Conservation (phyloP, 257 asterid genomes). For the Solanum virginianum region DNA sequence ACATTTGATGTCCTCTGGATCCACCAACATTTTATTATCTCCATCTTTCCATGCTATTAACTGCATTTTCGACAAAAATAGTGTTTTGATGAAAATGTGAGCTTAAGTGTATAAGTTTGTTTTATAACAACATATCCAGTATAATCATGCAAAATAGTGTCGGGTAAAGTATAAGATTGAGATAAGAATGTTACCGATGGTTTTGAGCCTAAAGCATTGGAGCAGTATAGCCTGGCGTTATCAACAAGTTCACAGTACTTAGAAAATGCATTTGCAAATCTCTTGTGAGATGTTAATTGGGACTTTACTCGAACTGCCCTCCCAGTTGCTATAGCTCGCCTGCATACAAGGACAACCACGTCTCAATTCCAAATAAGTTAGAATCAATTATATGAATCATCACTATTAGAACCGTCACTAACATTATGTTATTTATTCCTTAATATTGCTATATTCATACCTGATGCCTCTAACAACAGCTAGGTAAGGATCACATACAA, state of each 20-base stretch:
- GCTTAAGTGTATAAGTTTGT: no score
- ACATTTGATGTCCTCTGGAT: slow-evolving; percentile 52
- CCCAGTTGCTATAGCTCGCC: slow-evolving; percentile 82
- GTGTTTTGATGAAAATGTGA: no score
- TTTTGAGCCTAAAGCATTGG: slow-evolving; percentile 29
- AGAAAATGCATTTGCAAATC: slow-evolving; percentile 69
- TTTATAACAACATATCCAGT: neutral
- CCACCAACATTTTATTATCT: slow-evolving; percentile 50
- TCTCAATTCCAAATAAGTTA: neutral
- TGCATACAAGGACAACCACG: slow-evolving; percentile 3
- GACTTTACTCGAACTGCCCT: slow-evolving; percentile 90
- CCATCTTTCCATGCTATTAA: slow-evolving; percentile 95
- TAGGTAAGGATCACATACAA: slow-evolving; percentile 74
- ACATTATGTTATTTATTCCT: neutral
- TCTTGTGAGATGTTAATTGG: slow-evolving; percentile 82
- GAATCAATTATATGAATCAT: neutral
- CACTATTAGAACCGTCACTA: neutral
- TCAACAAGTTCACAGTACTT: slow-evolving; percentile 64
- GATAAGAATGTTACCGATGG: neutral
- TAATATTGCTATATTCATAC: slow-evolving; percentile 7
- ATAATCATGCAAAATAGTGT: neutral
- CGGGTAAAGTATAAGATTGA: neutral
- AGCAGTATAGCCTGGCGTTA: slow-evolving; percentile 70
- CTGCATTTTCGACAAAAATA: slow-evolving; percentile 18
- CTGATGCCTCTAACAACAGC: slow-evolving; percentile 94